Conservation (phyloP, 371 early-diverging fungal species). For the Gilbertella persicaria region DNA sequence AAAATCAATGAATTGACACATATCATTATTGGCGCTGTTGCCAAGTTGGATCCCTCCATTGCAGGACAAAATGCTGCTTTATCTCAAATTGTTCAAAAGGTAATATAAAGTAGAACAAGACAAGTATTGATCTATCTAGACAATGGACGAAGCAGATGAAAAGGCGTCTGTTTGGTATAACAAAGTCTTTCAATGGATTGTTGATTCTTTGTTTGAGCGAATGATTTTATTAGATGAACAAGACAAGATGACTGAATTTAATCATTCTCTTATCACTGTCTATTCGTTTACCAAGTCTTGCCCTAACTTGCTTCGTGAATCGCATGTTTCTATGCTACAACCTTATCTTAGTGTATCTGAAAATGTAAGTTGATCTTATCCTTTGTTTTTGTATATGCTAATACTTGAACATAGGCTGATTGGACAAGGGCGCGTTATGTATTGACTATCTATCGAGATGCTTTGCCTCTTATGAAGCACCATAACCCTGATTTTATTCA, state of each 20-base stretch:
- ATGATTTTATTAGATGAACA: constrained; percentile 58
- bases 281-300: constrained; percentile 50
- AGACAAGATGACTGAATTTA: constrained; percentile 31
- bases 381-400: neutral
- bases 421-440: constrained; percentile 55
- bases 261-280: constrained; percentile 38
- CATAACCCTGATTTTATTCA: constrained; percentile 56
- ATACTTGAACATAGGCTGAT: constrained; percentile 33
- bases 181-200: constrained; percentile 60
- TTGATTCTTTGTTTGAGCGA: constrained; percentile 69
- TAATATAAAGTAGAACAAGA: neutral
- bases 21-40: constrained; percentile 52
- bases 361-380: constrained; percentile 22
- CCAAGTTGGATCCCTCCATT: constrained; percentile 28
- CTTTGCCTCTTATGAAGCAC: constrained; percentile 59
- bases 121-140: constrained; percentile 17
- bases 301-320: constrained; percentile 39
- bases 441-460: constrained; percentile 57
- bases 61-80: constrained; percentile 23
- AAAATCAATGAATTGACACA: constrained; percentile 42
- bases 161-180: constrained; percentile 37
- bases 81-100: constrained; percentile 38
- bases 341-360: constrained; percentile 48
- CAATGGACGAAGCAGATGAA: constrained; percentile 33
- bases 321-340: constrained; percentile 48